phyloP scores from a whole-genome alignment of 208 protist species.

The Acanthamoeba divionensis region DNA sequence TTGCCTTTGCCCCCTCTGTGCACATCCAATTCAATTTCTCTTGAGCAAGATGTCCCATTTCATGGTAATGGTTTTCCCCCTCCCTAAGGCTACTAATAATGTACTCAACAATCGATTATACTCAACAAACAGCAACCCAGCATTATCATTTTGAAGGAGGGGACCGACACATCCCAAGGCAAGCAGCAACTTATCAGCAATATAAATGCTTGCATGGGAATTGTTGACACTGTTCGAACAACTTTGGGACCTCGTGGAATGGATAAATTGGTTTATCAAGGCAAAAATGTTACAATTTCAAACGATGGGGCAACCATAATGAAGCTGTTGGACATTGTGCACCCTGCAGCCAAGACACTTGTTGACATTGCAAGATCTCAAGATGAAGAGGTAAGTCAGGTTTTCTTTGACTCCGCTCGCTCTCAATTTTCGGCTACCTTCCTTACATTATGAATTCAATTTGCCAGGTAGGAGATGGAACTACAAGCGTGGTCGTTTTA shows the following conservation, averaged over 20 bases:
- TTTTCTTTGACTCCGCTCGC: no score
- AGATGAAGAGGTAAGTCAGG: conserved; percentile 59
- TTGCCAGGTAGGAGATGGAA: conserved; percentile 99
- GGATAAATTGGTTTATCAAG: conserved; percentile 95
- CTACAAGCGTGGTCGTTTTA: conserved; percentile 99
- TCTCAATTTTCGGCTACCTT: neutral
- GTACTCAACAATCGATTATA: neutral
- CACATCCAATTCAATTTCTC: no score
- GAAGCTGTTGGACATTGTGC: conserved; percentile 98
- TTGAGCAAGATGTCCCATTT: no score
- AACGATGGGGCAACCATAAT: conserved; percentile 99
- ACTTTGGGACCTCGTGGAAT: conserved; percentile 97
- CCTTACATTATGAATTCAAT: conserved; percentile 79
- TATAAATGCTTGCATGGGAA: conserved; percentile 97
- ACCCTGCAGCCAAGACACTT: conserved; percentile 97
- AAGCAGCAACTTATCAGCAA: conserved; percentile 99
- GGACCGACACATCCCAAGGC: conserved; percentile 99
- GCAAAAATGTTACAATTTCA: conserved; percentile 93
- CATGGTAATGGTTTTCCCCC: no score
- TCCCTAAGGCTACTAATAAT: neutral
- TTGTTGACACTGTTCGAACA: conserved; percentile 89
- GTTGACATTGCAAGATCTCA: conserved; percentile 99
- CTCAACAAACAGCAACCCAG: conserved; percentile 16
- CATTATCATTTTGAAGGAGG: conserved; percentile 99
- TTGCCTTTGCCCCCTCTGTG: no score